Evolutionary conservation across 495 filamentous ascomycete species (phyloP).

Genomic region (Annulohypoxylon nitens): DNA sequence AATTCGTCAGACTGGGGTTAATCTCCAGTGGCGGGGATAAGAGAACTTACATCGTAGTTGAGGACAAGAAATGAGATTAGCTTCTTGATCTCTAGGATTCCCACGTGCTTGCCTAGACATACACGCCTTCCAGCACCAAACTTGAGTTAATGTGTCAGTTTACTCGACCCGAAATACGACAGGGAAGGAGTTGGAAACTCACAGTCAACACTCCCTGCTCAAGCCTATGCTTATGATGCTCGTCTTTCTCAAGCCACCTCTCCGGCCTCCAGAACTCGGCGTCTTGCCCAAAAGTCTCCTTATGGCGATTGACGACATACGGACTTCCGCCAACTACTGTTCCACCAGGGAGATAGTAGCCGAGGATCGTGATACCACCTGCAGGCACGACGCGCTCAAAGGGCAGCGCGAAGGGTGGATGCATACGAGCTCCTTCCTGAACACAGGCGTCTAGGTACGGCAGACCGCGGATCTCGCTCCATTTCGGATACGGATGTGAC

Average conservation of each 20-base stretch:
- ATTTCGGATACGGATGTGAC: slow-evolving; percentile 17
- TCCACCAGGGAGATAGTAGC: slow-evolving; percentile 1
- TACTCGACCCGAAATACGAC: neutral
- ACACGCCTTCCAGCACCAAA: slow-evolving; percentile 10
- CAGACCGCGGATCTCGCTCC: slow-evolving; percentile 45
- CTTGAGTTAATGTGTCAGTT: neutral
- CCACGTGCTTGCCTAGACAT: slow-evolving; percentile 7
- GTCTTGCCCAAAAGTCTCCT: neutral
- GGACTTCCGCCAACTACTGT: slow-evolving; percentile 7
- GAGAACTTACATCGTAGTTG: slow-evolving; percentile 1
- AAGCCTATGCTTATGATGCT: neutral
- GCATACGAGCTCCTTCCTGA: slow-evolving; percentile 59
- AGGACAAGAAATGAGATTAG: slow-evolving; percentile 13
- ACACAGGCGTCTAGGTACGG: slow-evolving; percentile 69
- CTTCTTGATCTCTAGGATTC: slow-evolving; percentile 9
- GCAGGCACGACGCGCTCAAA: slow-evolving; percentile 23
- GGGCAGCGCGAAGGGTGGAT: slow-evolving; percentile 4
- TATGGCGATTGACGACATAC: slow-evolving; percentile 7
- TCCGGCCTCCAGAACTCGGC: slow-evolving; percentile 16
- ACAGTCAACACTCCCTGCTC: slow-evolving; percentile 6
- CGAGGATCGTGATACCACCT: neutral
- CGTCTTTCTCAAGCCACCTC: slow-evolving; percentile 8
- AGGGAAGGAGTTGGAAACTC: neutral
- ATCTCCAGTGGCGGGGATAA: neutral
- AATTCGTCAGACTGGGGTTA: neutral